Base-by-base conservation (phyloP, 2,329 filamentous ascomycete species). In the Aspergillus sp. region DNA sequence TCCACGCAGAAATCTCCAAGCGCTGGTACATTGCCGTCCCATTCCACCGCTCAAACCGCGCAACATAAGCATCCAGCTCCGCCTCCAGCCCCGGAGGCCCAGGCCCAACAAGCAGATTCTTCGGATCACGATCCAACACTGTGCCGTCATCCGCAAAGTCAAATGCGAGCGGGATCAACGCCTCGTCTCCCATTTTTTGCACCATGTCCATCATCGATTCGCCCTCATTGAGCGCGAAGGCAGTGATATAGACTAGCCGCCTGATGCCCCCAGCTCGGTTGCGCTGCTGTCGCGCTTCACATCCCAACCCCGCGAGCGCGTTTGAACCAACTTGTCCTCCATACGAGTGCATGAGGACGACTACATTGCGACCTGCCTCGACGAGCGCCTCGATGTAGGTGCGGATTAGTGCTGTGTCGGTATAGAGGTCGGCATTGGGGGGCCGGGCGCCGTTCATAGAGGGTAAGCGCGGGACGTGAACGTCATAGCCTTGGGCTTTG, bases 311-410 rank as follows among this genome's bases (percentile, higher is more conserved):
- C 1, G 6, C 7, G 5, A 61, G 45, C 13, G 44, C 53, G 13
- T 61, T 56, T 12, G 53, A 48, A 7, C 56, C 56, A n/a, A 61
- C 49, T n/a, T 59, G 56, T 1, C 56, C 56, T 6, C 59, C 53
- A 42, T 61, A 61, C 13, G 59, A 61, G 22, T 61, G 59, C 39
- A 54, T 51, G n/a, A 59, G 17, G 3, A 56, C 50, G 3, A 56
- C 30, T 4, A 61, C 3, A 1, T n/a, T 13, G 26, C 32, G 56
- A 42, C 59, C 53, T n/a, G 49, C 49, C 2, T 43, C n/a, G 12
- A 20, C 42, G 5, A 61, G 41, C 18, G 26, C 22, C 20, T 43
- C 22, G 15, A 55, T 42, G 38, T 56, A 55, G 24, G 9, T 12
- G 49, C 47, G 53, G 18, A 61, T 48, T 0, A 48, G 12, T 1